Base-by-base conservation (phyloP, 257 asterid genomes). In the Nicotiana paniculata region DNA sequence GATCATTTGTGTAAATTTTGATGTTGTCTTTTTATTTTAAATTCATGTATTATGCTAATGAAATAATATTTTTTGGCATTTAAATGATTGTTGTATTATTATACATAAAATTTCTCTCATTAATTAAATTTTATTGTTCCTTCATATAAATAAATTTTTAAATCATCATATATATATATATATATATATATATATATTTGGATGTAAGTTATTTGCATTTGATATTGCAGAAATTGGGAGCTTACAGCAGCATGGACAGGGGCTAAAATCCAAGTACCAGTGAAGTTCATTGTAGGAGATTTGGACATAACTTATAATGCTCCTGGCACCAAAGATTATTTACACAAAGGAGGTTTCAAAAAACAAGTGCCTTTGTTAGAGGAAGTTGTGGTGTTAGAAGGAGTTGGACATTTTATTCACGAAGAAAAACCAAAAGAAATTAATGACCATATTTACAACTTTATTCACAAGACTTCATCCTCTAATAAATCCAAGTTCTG, bases 331-430 rank as follows among this genome's bases (percentile, higher is more conserved):
- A 92, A 91, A 83, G 96, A 94, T 10, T 94, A 87, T 75, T 82
- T 94, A 80, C 89, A 91, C 81, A 92, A 91, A 26, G 97, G 97
- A 1, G 96, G 92, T 46, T 80, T 94, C 66, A 91, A 91, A 86
- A 89, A 82, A 81, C 89, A 85, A 53, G 94, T 93, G 43, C 96
- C 96, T 1, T 54, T 86, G 57, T 84, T 91, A 80, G 88, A 92
- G 77, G 95, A 94, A 59, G 87, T 89, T 0, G 89, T 92, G 37
- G 96, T 94, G 8, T 75, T 92, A 85, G 85, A 88, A 89, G 96
- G 87, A 0, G 95, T 86, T 13, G 98, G 84, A 8, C 98, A 94
- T 83, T 94, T 91, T 66, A 58, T 91, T 57, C 93, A 92, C 5
- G 85, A 92, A 87, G 95, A 94, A 72, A 90, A 87, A 77, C 92